Conservation (phyloP, 768 basidiomycete species). For the Panus rudis region DNA sequence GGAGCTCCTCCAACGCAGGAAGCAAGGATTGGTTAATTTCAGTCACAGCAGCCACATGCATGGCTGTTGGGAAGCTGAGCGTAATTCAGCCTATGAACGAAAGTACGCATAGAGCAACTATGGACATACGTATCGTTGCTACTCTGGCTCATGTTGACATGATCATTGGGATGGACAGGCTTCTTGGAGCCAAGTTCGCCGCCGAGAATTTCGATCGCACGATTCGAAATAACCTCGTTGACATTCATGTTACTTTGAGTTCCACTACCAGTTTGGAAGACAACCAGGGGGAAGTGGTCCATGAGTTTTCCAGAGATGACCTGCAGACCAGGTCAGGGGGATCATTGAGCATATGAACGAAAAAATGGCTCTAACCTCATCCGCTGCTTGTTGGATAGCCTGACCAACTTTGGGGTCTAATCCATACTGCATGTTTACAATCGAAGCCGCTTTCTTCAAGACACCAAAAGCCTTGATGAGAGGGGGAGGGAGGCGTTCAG, state of each 20-base stretch:
- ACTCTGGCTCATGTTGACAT: slow-evolving; percentile 98
- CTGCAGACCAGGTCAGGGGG: slow-evolving; percentile 43
- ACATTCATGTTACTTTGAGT: slow-evolving; percentile 99
- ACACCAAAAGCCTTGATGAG: slow-evolving; percentile 97
- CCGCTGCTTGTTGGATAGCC: slow-evolving; percentile 88
- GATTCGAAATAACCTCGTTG: slow-evolving; percentile 98
- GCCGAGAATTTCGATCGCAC: slow-evolving; percentile 94
- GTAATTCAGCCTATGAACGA: background rate
- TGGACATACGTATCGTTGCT: slow-evolving; percentile 89
- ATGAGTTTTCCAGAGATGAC: slow-evolving; percentile 93
- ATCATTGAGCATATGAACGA: background rate
- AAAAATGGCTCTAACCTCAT: slow-evolving; percentile 57
- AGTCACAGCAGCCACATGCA: slow-evolving; percentile 95
- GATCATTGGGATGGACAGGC: slow-evolving; percentile 98
- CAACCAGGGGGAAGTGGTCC: slow-evolving; percentile 96
- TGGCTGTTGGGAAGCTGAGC: slow-evolving; percentile 91
- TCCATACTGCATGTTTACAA: slow-evolving; percentile 87
- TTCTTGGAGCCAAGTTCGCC: slow-evolving; percentile 93
- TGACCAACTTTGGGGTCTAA: slow-evolving; percentile 81
- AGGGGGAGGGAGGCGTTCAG: slow-evolving; percentile 91
- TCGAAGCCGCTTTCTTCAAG: slow-evolving; percentile 92
- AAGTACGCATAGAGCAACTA: background rate
- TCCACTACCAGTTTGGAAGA: slow-evolving; percentile 98
- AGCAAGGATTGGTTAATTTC: slow-evolving; percentile 76
- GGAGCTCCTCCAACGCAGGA: slow-evolving; percentile 80